Evolutionary conservation across 2,329 filamentous ascomycete genomes (phyloP).

Genomic region (Penicillium sp.): DNA sequence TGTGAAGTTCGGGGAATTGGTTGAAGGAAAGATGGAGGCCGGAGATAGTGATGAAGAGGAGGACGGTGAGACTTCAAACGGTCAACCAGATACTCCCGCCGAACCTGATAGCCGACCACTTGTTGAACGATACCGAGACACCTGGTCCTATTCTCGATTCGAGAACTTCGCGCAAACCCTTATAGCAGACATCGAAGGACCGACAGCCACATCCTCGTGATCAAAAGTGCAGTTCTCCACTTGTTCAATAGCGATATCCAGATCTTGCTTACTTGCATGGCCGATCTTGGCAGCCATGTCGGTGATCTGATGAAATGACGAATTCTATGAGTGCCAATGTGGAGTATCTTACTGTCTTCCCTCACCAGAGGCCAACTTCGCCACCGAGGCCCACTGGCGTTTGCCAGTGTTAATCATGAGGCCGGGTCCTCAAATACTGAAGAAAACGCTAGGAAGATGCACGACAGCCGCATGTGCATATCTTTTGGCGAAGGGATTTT

Average conservation of each 20-base stretch:
- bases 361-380: no score
- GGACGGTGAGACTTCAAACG: slow-evolving; percentile 19
- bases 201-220: not conserved
- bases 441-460: no score
- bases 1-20: slow-evolving; percentile 79
- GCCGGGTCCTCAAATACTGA: no score
- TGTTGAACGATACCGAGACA: slow-evolving; percentile 44
- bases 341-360: not conserved
- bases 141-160: slow-evolving; percentile 44
- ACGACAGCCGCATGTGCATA: no score
- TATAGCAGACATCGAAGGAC: slow-evolving; percentile 28
- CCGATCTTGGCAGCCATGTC: not conserved
- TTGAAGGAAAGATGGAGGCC: slow-evolving; percentile 58
- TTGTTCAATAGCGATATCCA: slow-evolving; percentile 8
- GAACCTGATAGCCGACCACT: slow-evolving; percentile 34
- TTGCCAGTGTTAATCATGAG: no score
- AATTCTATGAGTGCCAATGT: not conserved
- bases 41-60: slow-evolving; percentile 28
- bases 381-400: no score
- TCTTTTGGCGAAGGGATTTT: not conserved
- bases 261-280: slow-evolving; percentile 3
- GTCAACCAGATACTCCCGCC: slow-evolving; percentile 1
- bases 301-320: not conserved
- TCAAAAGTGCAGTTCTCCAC: not conserved
- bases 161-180: slow-evolving; percentile 41